Base-by-base conservation (phyloP, 2,329 filamentous ascomycete genomes). In the Pleoardoris graminearum region DNA sequence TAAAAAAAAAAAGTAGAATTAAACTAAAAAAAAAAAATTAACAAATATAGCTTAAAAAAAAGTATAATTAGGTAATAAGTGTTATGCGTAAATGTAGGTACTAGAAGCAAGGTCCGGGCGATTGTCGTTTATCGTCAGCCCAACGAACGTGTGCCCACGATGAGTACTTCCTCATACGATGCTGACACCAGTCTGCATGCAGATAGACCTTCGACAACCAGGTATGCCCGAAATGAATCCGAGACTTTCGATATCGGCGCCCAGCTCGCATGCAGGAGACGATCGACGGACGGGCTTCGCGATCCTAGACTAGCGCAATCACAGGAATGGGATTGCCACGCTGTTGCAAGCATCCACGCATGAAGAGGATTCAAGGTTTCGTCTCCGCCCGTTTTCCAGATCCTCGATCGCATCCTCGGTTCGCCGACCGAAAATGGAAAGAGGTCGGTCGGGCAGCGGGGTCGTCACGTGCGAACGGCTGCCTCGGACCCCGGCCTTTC, bases 221-320 rank as follows among this genome's bases (percentile, higher is more conserved):
- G 48, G 22, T 27, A 46, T 27, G 43, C 38, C 54, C 54, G 54
- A 54, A 54, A 49, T 53, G 51, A 45, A 22, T 36, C 51, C 49
- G 46, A 57, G 43, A 57, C 54, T 44, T 45, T 48, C 39, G 39
- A 50, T 35, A 30, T 45, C 48, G 33, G 48, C 32, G 30, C 11
- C 32, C 14, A n/a, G 12, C 12, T 33, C 32, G 39, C 47, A 43
- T 38, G 32, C 22, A 30, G 11, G 10, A 43, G 17, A n/a, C 43
- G 32, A 47, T 29, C n/a, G 22, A 38, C 44, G 44, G 32, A 29
- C 44, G 44, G 44, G 37, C 44, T 47, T 36, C 37, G 36, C 30
- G 47, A 42, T 25, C 47, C 38, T 43, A 29, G 37, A 25, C 17
- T n/a, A 21, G 30, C 8, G 47, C 29, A 35, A 35, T 49, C 23